phyloP scores from a whole-genome alignment of 495 filamentous ascomycete species.

The Talaromyces proteolyticus region DNA sequence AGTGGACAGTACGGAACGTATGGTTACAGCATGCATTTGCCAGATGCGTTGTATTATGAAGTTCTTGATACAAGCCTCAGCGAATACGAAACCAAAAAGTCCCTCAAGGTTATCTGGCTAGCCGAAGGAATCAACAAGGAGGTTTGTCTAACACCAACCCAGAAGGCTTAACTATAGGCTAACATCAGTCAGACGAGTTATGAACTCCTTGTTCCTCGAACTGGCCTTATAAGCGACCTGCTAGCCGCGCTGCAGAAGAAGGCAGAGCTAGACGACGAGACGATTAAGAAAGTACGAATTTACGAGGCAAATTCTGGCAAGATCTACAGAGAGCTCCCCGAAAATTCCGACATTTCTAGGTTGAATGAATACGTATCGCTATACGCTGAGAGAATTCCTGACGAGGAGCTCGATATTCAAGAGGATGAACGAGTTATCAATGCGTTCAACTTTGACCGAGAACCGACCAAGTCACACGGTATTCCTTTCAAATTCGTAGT shows the following conservation, averaged over 20 bases:
- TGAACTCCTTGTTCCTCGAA: constrained; percentile 81
- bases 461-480: constrained; percentile 70
- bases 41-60: constrained; percentile 82
- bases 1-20: constrained; percentile 58
- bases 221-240: constrained; percentile 70
- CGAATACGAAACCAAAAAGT: constrained; percentile 87
- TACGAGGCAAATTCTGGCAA: constrained; percentile 76
- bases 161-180: constrained; percentile 13
- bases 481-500: constrained; percentile 89
- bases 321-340: constrained; percentile 65
- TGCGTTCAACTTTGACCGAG: constrained; percentile 87
- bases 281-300: constrained; percentile 60
- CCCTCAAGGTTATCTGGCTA: constrained; percentile 72
- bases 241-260: constrained; percentile 71
- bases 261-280: constrained; percentile 68
- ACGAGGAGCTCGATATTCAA: constrained; percentile 65
- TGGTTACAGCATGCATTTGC: constrained; percentile 58
- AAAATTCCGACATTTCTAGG: constrained; percentile 58
- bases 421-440: constrained; percentile 58
- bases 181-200: constrained; percentile 50
- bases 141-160: constrained; percentile 39
- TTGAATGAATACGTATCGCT: constrained; percentile 83
- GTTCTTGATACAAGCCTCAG: constrained; percentile 88
- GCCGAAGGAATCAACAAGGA: constrained; percentile 89
- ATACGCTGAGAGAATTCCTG: constrained; percentile 72